Evolutionary conservation across 768 basidiomycete species (phyloP), one percentile per base, ranked within the genome.

Genomic region (Crucibulum laeve): DNA sequence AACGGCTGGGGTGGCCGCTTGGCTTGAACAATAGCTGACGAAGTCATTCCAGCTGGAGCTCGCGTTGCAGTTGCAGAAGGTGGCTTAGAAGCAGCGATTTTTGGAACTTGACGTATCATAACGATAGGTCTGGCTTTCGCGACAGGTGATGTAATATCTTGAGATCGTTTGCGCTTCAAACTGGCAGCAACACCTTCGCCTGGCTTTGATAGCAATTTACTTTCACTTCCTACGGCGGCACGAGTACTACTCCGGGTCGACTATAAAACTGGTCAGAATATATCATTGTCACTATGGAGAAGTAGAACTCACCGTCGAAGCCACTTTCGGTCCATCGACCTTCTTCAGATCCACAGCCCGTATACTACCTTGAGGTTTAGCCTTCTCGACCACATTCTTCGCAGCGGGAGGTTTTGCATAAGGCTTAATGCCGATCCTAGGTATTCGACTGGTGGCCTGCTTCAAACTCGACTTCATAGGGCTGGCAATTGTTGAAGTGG

Each of bases 381-480:
- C 15, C 24, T 19, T 33, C n/a, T 43, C 18, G 32, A n/a, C 15
- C 11, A 14, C 15, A 19, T 22, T 10, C 18, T 11, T 18, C 28
- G 34, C n/a, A 13, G 21, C 15, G 15, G 50, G 35, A 39, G 68
- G 68, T 45, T 77, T 69, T 23, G 71, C 61, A 58, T 84, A 84
- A 2, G 81, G 82, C 42, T 82, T 84, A 19, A 58, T 59, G 25
- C 70, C 71, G 32, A 79, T 77, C 46, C 82, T 70, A 14, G 82
- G 82, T 52, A 84, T 84, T 56, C 71, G 70, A 58, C 82, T 81
- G 0, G 67, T 71, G 5, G 67, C 59, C 48, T 80, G 76, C 53
- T 72, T 78, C 41, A 82, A 54, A 35, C 48, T 68, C 14, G 77
- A 76, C 43, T 72, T 76, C 4, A 52, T 47, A 28, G 67, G 58